Conservation (phyloP, 192 early-diverging fungal species). For the Coemansia sp. region DNA sequence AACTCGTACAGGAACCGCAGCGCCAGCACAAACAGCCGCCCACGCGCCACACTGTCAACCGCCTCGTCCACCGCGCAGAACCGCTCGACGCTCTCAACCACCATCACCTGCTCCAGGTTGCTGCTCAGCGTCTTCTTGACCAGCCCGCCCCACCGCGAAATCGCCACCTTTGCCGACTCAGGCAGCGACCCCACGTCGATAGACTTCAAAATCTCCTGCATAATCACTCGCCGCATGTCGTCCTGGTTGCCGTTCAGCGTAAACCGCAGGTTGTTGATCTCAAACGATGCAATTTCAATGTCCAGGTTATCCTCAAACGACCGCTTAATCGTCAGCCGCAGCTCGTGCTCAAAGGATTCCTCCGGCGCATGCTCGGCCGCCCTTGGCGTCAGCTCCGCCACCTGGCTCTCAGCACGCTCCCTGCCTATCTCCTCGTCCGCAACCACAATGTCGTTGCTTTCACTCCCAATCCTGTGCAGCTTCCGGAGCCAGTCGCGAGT, state of each 20-base stretch:
- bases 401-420: conserved; percentile 12
- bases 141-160: conserved; percentile 70
- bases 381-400: conserved; percentile 45
- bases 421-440: conserved; percentile 22
- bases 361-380: conserved; percentile 37
- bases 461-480: conserved; percentile 35
- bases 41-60: conserved; percentile 33
- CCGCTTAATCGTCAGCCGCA: conserved; percentile 73
- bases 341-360: conserved; percentile 69
- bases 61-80: conserved; percentile 43
- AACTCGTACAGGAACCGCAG: conserved; percentile 70
- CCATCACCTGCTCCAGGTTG: conserved; percentile 73
- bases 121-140: conserved; percentile 65
- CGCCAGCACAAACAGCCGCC: conserved; percentile 59
- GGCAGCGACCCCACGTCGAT: conserved; percentile 56
- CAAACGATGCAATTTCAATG: conserved; percentile 71
- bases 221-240: conserved; percentile 72
- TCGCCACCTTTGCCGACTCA: conserved; percentile 35
- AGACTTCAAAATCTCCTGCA: conserved; percentile 64
- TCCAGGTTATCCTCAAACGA: conserved; percentile 76
- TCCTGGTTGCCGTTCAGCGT: conserved; percentile 77
- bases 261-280: conserved; percentile 87
- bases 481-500: conserved; percentile 5
- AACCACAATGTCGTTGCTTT: conserved; percentile 14
- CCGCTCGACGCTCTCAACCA: conserved; percentile 54